These are phyloP conservation scores for Phaeotremella fagi DNA, from an alignment of 768 basidiomycete genomes.

Conservation along the genomic window DNA sequence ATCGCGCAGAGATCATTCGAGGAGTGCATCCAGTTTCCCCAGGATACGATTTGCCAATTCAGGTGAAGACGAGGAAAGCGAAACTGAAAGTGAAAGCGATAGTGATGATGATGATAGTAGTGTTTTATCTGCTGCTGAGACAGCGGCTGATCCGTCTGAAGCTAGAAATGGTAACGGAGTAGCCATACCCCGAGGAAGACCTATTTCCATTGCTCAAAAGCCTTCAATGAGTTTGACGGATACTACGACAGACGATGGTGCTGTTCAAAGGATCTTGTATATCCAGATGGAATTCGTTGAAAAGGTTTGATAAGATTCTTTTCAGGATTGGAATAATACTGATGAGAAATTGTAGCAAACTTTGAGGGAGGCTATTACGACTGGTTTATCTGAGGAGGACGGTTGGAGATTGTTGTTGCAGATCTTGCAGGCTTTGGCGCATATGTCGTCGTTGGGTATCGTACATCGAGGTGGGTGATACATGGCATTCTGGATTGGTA, in stretches of 20 bases:
- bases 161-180: too few species aligned
- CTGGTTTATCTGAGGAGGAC: constrained; percentile 75
- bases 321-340: background rate
- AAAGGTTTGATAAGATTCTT: constrained; percentile 20
- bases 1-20: constrained; percentile 46
- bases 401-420: constrained; percentile 87
- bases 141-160: constrained; percentile 22
- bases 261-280: constrained; percentile 61
- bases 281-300: constrained; percentile 74
- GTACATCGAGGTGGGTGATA: constrained; percentile 51
- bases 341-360: constrained; percentile 59
- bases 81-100: constrained; percentile 48
- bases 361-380: constrained; percentile 65
- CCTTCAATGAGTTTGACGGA: constrained; percentile 29
- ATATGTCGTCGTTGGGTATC: constrained; percentile 84
- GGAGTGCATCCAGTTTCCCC: constrained; percentile 63
- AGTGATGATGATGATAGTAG: constrained; percentile 28
- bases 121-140: background rate
- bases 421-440: constrained; percentile 79
- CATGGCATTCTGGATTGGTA: background rate
- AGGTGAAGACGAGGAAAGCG: constrained; percentile 49
- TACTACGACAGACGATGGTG: constrained; percentile 23
- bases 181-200: constrained; percentile 8
- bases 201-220: constrained; percentile 1
- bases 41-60: constrained; percentile 69